Evolutionary conservation across 2,329 filamentous ascomycete genomes (phyloP), one percentile per base, ranked within the genome.

Genomic region (Rhexocercosporidium sp.): DNA sequence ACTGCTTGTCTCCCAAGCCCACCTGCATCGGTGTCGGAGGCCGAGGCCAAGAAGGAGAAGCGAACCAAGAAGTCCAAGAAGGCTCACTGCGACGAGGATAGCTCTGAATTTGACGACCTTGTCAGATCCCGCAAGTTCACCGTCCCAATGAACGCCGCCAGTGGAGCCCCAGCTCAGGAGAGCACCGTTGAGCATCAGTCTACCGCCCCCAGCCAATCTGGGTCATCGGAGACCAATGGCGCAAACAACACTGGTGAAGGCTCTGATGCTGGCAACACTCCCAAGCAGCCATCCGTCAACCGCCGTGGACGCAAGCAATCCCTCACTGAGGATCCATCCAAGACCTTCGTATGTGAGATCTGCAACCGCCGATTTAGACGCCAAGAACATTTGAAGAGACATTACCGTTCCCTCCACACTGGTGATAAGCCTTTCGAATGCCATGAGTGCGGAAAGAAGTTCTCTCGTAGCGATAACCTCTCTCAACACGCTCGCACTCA

Each of bases 361-460:
- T 99, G 96, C 90, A 95, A 93, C 76, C 94, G 96, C 72, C 93
- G 96, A 69, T 99, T 99, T 91, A 92, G 96, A 70, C 93, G 96
- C 70, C 96, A 99, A 82, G 96, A 99, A 81, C 96, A 99, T 78
- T 88, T 99, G 68, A 99, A 99, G 89, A 92, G 96, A 70, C 96
- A 99, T 85, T 97, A 97, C 85, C 91, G 96, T 74, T 98, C 96
- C 66, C 93, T 99, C 57, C 96, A 99, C 85, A 99, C 96, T 1
- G 91, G 97, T 78, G 96, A 98, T 79, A 99, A 98, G 89, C 96
- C 96, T 5, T 99, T 98, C 76, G 93, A 97, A 83, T 99, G 96
- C 85, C 88, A 90, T 72, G 95, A 99, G 83, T 99, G 96, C 77
- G 95, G 96, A 75, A 99, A 99, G 91, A 97, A 97, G 85, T 99